Evolutionary conservation across 306 rosid genomes (phyloP).

Genomic region (Dicorynia guianensis): DNA sequence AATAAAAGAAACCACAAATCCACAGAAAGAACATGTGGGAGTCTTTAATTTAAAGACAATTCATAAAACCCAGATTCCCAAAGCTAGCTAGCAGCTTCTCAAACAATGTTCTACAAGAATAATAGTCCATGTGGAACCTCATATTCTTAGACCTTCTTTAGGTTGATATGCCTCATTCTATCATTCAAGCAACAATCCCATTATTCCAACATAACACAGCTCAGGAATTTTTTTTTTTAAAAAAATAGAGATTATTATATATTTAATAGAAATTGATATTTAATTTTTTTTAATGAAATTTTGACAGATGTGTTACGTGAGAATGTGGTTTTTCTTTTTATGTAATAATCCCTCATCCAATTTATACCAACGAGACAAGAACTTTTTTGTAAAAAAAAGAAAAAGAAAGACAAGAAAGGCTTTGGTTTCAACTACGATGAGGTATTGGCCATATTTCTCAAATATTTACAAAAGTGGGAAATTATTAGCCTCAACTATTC

Average conservation of each 20-base stretch:
- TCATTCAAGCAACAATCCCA: constrained; percentile 3
- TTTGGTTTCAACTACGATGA: constrained; percentile 31
- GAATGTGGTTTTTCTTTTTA: no score
- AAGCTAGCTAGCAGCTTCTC: constrained; percentile 33
- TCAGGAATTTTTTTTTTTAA: no score
- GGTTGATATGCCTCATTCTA: constrained; percentile 28
- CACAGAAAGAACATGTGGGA: constrained; percentile 27
- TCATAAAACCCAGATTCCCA: constrained; percentile 13
- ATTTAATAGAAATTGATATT: no score
- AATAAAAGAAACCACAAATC: constrained; percentile 49
- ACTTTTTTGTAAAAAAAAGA: neutral
- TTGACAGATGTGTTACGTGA: no score
- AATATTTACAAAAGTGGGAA: constrained; percentile 8
- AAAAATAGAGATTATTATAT: no score
- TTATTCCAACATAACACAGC: no score
- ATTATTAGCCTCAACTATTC: constrained; percentile 30
- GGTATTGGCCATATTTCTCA: constrained; percentile 30
- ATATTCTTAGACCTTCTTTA: constrained; percentile 34
- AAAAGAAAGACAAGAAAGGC: neutral
- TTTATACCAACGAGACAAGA: constrained; percentile 19
- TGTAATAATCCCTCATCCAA: constrained; percentile 10
- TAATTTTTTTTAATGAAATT: no score
- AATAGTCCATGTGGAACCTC: constrained; percentile 40
- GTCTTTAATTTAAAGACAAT: constrained; percentile 15
- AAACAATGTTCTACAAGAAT: constrained; percentile 37